phyloP scores from a whole-genome alignment of 495 filamentous ascomycete species.

The Penicillium psychrofluorescens region DNA sequence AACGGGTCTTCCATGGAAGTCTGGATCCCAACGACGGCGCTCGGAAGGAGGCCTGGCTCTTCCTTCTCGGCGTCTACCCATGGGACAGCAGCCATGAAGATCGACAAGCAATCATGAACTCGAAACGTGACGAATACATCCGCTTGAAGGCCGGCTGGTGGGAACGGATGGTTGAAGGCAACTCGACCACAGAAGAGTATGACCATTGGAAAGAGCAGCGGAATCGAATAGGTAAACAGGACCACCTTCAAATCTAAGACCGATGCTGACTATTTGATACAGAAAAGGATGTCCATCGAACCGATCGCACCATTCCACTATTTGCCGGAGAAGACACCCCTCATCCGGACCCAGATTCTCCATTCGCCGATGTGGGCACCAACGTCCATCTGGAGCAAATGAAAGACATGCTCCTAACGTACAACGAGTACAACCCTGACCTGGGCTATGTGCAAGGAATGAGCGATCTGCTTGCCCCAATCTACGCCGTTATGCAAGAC shows the following conservation, averaged over 20 bases:
- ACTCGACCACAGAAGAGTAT: conserved; percentile 63
- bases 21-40: conserved; percentile 84
- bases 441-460: conserved; percentile 97
- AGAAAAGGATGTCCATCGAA: conserved; percentile 98
- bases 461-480: conserved; percentile 91
- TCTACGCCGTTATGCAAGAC: conserved; percentile 95
- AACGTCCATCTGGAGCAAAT: conserved; percentile 98
- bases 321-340: conserved; percentile 96
- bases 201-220: conserved; percentile 97
- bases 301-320: conserved; percentile 84
- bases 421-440: conserved; percentile 92
- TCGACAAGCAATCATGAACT: conserved; percentile 70
- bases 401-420: conserved; percentile 98
- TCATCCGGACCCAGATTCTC: conserved; percentile 95
- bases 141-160: conserved; percentile 93
- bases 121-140: conserved; percentile 86
- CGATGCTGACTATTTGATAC: conserved; percentile 11
- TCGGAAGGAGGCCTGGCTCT: conserved; percentile 93
- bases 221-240: conserved; percentile 76
- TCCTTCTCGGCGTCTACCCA: conserved; percentile 81
- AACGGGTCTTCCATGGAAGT: conserved; percentile 91
- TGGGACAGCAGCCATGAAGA: conserved; percentile 85
- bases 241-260: background rate
- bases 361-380: conserved; percentile 82
- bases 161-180: conserved; percentile 82